Evolutionary conservation across 2,329 filamentous ascomycete genomes (phyloP), one percentile per base, ranked within the genome.

Genomic region (Cercospora janseana): DNA sequence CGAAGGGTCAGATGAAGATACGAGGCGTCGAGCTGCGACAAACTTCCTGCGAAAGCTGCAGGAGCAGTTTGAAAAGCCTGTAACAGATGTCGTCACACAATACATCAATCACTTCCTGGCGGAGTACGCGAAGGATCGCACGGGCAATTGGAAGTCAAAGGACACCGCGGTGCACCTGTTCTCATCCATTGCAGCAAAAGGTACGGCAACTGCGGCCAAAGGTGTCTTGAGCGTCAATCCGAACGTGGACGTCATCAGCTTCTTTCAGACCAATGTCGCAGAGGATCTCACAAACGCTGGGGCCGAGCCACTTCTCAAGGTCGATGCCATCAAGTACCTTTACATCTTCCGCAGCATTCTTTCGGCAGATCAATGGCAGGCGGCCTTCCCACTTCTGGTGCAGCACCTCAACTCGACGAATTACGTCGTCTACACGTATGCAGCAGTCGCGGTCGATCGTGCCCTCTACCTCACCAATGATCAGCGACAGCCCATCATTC

Each of bases 151-250:
- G 93, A 95, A 94, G 70, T 85, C 90, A 41, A 98, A 98, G 74
- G 93, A 98, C 66, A 97, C 92, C 0, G 93, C 93, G n/a, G 86
- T 96, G 51, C 97, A 97, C 65, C 81, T 98, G 12, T 98, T 94
- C 76, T 83, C 93, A 28, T 89, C 93, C 4, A 89, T 97, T 61
- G 93, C 93, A 12, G 89, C 91, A 31, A 95, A 95, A 74, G 93
- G 93, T 46, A 81, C 83, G 24, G 84, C 92, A 24, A 97, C 93
- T 3, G 81, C 89, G 6, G 87, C 84, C 0, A 88, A 95, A 62
- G 93, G 94, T 69, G 88, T 97, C 46, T 90, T 91, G 69, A 90
- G 83, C 9, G 88, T 93, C 55, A 98, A 97, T 70, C 51, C 61
- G 4, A 65, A 69, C 46, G 62, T 97, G 60, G 85, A 95, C 62